A percentile compares a stretch with the other conserved stretches of the same genome.
Conservation (phyloP, 345 rosid genomes). For the Salix brachista region DNA sequence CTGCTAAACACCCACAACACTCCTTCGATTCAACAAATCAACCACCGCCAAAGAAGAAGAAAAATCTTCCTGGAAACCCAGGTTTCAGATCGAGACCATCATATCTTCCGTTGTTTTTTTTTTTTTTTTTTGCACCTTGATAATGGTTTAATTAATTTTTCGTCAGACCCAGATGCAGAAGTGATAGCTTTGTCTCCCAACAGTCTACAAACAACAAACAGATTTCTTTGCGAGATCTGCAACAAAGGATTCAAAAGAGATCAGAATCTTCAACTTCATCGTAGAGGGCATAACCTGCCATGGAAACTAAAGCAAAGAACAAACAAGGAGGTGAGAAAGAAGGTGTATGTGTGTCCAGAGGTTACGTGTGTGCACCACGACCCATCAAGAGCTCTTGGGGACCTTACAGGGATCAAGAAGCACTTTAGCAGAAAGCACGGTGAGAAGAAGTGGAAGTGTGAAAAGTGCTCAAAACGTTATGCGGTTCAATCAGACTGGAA, state of each 20-base stretch:
- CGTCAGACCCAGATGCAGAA: conserved; percentile 58
- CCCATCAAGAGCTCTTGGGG: conserved; percentile 61
- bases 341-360: conserved; percentile 59
- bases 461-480: conserved; percentile 53
- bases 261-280: conserved; percentile 67
- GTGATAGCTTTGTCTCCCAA: conserved; percentile 56
- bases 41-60: conserved; percentile 42
- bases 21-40: conserved; percentile 41
- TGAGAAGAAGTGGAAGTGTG: conserved; percentile 68
- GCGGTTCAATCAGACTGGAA: conserved; percentile 71
- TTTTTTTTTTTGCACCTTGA: background rate
- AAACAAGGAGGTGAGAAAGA: conserved; percentile 45
- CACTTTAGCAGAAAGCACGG: conserved; percentile 59
- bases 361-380: conserved; percentile 50
- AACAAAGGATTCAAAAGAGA: conserved; percentile 64
- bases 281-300: conserved; percentile 64
- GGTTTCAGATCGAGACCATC: conserved; percentile 19
- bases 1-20: conserved; percentile 26
- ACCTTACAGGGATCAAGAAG: conserved; percentile 65
- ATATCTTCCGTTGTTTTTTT: background rate
- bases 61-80: conserved; percentile 59
- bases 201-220: conserved; percentile 41
- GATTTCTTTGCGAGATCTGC: conserved; percentile 62
- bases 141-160: background rate
- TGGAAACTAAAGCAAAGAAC: conserved; percentile 61